These are phyloP conservation scores for Eragrostis tef DNA, from an alignment of 202 grass and related monocot genomes.

Conservation along the genomic window DNA sequence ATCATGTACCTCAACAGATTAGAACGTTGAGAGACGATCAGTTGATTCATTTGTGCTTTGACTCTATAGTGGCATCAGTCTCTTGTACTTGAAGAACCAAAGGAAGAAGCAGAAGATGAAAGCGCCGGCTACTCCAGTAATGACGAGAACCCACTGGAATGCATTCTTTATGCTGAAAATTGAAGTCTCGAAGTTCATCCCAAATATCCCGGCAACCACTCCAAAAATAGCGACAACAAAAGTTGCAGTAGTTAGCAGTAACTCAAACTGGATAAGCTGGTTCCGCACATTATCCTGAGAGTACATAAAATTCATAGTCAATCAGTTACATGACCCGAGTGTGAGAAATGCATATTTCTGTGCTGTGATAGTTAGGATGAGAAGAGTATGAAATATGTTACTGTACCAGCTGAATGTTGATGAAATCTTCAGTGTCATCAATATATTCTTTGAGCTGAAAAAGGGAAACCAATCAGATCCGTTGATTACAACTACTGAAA, in stretches of 20 bases:
- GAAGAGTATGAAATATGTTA: constrained; percentile 23
- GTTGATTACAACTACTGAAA: background rate
- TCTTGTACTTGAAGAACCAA: constrained; percentile 89
- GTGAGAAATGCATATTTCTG: constrained; percentile 12
- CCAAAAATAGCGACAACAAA: constrained; percentile 96
- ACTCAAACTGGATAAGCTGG: constrained; percentile 92
- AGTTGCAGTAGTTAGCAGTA: constrained; percentile 87
- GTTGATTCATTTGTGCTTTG: background rate
- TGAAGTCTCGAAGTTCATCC: constrained; percentile 84
- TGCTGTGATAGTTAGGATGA: background rate
- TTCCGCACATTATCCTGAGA: constrained; percentile 91
- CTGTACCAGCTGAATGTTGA: constrained; percentile 98
- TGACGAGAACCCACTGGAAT: constrained; percentile 73
- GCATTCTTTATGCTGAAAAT: constrained; percentile 68
- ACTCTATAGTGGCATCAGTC: constrained; percentile 86
- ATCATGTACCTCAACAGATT: constrained; percentile 39
- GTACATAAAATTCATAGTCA: background rate
- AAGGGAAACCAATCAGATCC: background rate
- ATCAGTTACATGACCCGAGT: background rate
- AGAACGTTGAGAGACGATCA: constrained; percentile 15
- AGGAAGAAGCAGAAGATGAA: constrained; percentile 84
- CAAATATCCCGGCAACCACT: constrained; percentile 89
- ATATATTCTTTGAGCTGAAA: constrained; percentile 99
- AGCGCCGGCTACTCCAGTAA: constrained; percentile 58
- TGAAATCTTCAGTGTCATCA: constrained; percentile 99